phyloP scores from a whole-genome alignment of 305 asterid species.

The Solanum hybrid region DNA sequence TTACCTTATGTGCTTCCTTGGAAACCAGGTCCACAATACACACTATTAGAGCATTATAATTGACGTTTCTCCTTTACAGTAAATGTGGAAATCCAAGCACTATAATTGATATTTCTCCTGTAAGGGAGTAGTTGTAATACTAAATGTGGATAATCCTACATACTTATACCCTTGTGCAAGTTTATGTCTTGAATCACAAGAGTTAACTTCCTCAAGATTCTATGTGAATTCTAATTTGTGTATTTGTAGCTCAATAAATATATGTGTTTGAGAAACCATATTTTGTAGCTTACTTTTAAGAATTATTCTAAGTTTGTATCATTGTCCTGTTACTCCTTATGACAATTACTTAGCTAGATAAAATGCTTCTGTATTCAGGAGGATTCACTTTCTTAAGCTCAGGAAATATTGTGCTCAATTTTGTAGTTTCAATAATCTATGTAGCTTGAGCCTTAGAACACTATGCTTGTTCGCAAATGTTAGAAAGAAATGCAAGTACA shows the following conservation, averaged over 20 bases:
- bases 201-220: not conserved
- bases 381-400: not conserved
- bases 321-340: not conserved
- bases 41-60: not conserved
- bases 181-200: not conserved
- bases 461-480: not conserved
- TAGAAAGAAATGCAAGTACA: not conserved
- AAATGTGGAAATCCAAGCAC: not conserved
- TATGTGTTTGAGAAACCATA: not conserved
- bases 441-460: not conserved
- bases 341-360: not conserved
- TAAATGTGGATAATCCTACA: not conserved
- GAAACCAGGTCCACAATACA: not conserved
- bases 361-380: not conserved
- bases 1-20: not conserved
- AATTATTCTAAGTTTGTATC: not conserved
- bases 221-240: not conserved
- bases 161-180: not conserved
- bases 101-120: not conserved
- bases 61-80: not conserved
- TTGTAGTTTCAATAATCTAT: not conserved
- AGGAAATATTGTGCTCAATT: not conserved
- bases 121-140: not conserved
- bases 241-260: not conserved
- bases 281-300: not conserved